phyloP scores from a whole-genome alignment of 345 rosid species.

The Pistacia vera region DNA sequence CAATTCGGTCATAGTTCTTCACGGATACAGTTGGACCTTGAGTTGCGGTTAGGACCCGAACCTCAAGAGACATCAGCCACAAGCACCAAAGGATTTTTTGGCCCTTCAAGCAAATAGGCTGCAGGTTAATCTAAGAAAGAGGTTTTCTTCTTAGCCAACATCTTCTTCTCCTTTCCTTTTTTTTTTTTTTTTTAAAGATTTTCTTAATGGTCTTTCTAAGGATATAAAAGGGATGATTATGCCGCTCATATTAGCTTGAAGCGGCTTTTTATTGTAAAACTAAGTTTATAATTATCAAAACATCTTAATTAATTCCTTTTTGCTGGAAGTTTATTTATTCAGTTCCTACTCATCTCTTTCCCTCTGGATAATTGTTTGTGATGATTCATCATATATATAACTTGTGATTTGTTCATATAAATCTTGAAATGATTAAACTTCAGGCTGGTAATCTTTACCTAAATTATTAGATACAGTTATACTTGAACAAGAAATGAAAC shows the following conservation, averaged over 20 bases:
- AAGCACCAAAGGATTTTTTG: background rate
- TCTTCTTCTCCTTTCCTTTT: background rate
- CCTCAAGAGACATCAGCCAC: slow-evolving; percentile 20
- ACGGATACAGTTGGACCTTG: slow-evolving; percentile 55
- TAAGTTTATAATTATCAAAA: background rate
- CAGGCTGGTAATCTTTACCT: background rate
- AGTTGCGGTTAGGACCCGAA: slow-evolving; percentile 66
- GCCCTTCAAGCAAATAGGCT: background rate
- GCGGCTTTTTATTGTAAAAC: background rate
- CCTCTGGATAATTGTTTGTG: background rate
- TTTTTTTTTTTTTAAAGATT: background rate
- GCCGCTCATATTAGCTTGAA: background rate
- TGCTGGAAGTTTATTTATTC: background rate
- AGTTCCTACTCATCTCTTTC: background rate
- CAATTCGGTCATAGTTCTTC: slow-evolving; percentile 19
- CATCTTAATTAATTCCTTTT: background rate
- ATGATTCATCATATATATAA: background rate
- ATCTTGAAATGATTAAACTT: background rate
- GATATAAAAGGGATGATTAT: background rate
- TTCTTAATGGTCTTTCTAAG: background rate
- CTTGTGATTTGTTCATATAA: background rate
- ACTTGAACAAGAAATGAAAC: background rate
- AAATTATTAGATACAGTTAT: background rate
- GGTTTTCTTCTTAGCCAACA: background rate
- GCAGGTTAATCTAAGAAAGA: background rate